Base-by-base conservation (phyloP, 176 grass and related monocot species). In the Thinopyrum elongatum region DNA sequence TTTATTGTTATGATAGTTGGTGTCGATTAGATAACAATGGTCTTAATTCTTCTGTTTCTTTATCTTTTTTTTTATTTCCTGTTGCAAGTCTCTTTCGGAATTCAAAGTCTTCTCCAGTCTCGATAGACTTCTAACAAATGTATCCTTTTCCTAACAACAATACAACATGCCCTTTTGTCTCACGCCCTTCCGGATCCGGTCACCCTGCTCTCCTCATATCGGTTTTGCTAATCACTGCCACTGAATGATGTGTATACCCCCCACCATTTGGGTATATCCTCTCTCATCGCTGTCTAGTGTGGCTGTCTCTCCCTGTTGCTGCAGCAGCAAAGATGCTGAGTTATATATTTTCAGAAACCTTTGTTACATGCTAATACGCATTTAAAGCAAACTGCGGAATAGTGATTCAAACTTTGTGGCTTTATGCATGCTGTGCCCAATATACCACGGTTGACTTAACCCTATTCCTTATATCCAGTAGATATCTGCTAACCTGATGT, bases 21-120 rank as follows among this genome's bases (percentile, higher is more conserved):
- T 75, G 58, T 8, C 2, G 22, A 75, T 74, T 76, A 65, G 70
- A 76, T 85, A 85, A 85, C 30, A 21, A 76, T 65, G 17, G 19
- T 12, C 61, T 65, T 49, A 38, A 60, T 83, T 71, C 67, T 72
- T 83, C 34, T 38, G 10, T 83, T 39, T 60, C 9, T 60, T 57
- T 21, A 68, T 69, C 17, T 23, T 67, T 26, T 46, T 22, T 67
- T 26, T 22, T 22, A 36, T 64, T 80, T 65, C 16, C 60, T 65
- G 17, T 65, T 38, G 13, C 7, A 6, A 65, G 51, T 46, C 60
- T 25, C 0, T 38, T 65, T 80, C 4, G 17, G 25, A 29, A 26
- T 80, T 80, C 14, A 28, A 6, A 4, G 15, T 27, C 14, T 80
- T 46, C 47, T 51, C 47, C 47, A 51, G 47, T 51, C 47, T 17